A percentile compares a stretch with the other conserved stretches of the same genome.
These are phyloP conservation scores for Ceratocystis albifundus DNA, from an alignment of 2,329 filamentous ascomycete genomes.

Conservation along the genomic window DNA sequence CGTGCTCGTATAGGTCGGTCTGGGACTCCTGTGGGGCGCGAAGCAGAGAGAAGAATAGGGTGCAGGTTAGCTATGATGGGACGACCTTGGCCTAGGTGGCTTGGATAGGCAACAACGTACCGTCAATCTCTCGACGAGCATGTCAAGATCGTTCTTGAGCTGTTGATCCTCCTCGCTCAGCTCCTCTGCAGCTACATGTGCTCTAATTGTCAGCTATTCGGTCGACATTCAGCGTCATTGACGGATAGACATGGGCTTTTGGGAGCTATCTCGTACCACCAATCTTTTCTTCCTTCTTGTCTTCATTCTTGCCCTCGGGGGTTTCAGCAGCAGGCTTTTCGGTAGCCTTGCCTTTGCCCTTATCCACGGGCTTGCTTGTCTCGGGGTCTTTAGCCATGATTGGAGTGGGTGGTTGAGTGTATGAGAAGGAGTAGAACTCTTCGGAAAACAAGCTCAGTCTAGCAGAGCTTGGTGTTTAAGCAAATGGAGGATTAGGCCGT, in stretches of 20 bases:
- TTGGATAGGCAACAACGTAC: constrained; percentile 38
- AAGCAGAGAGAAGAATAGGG: not conserved
- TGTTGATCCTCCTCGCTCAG: constrained; percentile 97
- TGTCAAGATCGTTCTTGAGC: constrained; percentile 93
- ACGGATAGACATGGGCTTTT: constrained; percentile 12
- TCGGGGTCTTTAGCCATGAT: constrained; percentile 92
- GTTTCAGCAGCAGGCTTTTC: constrained; percentile 44
- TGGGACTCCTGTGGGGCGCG: constrained; percentile 59
- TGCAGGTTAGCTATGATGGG: not conserved
- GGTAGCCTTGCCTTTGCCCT: constrained; percentile 89
- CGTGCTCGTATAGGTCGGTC: constrained; percentile 75
- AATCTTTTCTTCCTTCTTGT: constrained; percentile 35
- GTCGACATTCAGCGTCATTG: not conserved
- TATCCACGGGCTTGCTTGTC: constrained; percentile 71
- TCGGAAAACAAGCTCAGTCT: constrained; percentile 8
- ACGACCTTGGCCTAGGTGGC: constrained; percentile 8
- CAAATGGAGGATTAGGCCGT: not conserved
- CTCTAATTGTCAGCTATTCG: constrained; percentile 11
- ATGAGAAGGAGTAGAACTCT: constrained; percentile 2
- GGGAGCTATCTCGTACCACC: constrained; percentile 37
- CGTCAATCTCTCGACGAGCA: constrained; percentile 91
- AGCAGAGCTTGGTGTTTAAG: constrained; percentile 6
- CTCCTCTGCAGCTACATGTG: constrained; percentile 53
- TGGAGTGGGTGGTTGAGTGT: constrained; percentile 26
- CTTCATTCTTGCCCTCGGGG: constrained; percentile 63